These are phyloP conservation scores for Penicillium cosmopolitanum DNA, from an alignment of 495 filamentous ascomycete genomes.

Conservation along the genomic window DNA sequence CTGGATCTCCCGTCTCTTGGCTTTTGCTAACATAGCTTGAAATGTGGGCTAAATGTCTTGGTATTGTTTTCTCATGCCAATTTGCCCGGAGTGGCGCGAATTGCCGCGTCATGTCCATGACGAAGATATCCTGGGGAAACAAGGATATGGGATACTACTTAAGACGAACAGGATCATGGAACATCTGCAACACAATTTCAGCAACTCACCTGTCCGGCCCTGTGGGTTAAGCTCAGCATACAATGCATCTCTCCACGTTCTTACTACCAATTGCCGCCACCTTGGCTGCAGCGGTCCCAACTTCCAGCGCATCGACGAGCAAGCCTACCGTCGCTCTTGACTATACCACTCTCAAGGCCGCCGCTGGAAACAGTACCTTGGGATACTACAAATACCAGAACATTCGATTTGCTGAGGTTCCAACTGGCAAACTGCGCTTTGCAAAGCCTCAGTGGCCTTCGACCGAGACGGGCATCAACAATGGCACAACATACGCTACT, in stretches of 20 bases:
- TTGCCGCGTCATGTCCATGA: neutral
- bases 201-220: neutral
- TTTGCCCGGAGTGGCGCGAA: neutral
- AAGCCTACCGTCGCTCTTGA: conserved; percentile 20
- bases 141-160: neutral
- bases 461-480: conserved; percentile 47
- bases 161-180: neutral
- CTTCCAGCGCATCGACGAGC: conserved; percentile 2
- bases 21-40: neutral
- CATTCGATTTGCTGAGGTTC: conserved; percentile 60
- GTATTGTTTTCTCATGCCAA: neutral
- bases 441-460: conserved; percentile 55
- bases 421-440: conserved; percentile 57
- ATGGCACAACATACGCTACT: neutral
- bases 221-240: neutral
- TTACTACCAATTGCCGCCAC: conserved; percentile 12
- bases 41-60: neutral
- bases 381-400: conserved; percentile 44
- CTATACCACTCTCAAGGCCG: conserved; percentile 21
- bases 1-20: neutral
- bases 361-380: conserved; percentile 20
- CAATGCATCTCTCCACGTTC: neutral
- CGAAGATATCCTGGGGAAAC: neutral
- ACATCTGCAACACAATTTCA: neutral
- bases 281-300: conserved; percentile 11